phyloP scores from a whole-genome alignment of 805 yeast species.

The Priceomyces medius region DNA sequence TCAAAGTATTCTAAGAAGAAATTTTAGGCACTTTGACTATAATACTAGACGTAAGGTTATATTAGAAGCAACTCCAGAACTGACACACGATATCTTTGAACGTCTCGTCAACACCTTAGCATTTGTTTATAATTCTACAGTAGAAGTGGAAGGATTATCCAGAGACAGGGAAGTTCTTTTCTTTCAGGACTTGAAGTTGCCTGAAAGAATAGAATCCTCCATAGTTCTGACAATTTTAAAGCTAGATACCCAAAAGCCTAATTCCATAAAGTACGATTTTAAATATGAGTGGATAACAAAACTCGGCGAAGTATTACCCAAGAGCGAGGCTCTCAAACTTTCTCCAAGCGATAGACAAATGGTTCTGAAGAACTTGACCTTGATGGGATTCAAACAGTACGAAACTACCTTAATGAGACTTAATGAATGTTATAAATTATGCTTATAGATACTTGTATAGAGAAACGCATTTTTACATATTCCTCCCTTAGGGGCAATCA shows the following conservation, averaged over 20 bases:
- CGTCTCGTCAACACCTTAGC: slow-evolving; percentile 27
- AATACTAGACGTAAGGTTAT: slow-evolving; percentile 15
- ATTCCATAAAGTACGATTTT: slow-evolving; percentile 23
- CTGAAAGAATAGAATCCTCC: slow-evolving; percentile 20
- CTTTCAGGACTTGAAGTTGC: slow-evolving; percentile 16
- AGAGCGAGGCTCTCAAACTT: neutral
- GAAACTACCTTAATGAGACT: slow-evolving; percentile 26
- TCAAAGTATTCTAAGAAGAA: slow-evolving; percentile 23
- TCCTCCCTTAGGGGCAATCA: no score
- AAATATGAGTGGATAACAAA: slow-evolving; percentile 22
- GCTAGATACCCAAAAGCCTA: slow-evolving; percentile 23
- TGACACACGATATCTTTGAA: slow-evolving; percentile 14
- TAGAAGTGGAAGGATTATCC: slow-evolving; percentile 12
- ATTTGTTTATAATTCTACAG: slow-evolving; percentile 34
- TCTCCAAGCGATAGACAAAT: slow-evolving; percentile 2
- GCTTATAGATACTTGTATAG: slow-evolving; percentile 13
- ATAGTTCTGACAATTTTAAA: slow-evolving; percentile 23
- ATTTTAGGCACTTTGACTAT: slow-evolving; percentile 21
- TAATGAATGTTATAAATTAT: slow-evolving; percentile 25
- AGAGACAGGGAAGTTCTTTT: slow-evolving; percentile 11
- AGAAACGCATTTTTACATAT: neutral
- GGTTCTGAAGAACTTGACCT: slow-evolving; percentile 7
- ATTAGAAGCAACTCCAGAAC: slow-evolving; percentile 8
- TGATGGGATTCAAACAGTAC: slow-evolving; percentile 24
- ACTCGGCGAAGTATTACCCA: slow-evolving; percentile 6